Percentiles rank a stretch among this genome's conserved stretches.
Conservation (phyloP, 2,329 filamentous ascomycete genomes). For the Thielaviopsis populi region DNA sequence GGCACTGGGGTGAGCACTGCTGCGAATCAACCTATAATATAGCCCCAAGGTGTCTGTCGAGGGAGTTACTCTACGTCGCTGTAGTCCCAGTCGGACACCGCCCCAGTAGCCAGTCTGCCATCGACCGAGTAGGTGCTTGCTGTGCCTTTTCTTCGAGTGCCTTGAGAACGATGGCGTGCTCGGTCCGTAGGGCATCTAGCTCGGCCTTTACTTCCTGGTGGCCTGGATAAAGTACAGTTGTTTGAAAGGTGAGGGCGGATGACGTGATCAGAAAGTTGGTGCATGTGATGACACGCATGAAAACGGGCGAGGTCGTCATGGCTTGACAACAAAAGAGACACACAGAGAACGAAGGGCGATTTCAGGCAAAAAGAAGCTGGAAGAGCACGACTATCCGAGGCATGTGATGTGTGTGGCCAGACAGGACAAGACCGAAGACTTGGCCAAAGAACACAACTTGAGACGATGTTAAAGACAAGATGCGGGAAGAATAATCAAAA, state of each 20-base stretch:
- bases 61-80: not conserved
- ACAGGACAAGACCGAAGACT: too few relatives aligned
- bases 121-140: not conserved
- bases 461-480: too few relatives aligned
- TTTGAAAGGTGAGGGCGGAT: slow-evolving; percentile 51
- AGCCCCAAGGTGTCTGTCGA: not conserved
- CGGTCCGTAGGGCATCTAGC: slow-evolving; percentile 43
- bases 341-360: too few relatives aligned
- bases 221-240: slow-evolving; percentile 57
- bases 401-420: not conserved
- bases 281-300: slow-evolving; percentile 37
- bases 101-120: not conserved
- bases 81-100: not conserved
- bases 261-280: slow-evolving; percentile 52
- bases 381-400: not conserved
- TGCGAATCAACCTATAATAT: not conserved
- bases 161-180: slow-evolving; percentile 34
- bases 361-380: not conserved
- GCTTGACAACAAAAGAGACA: not conserved
- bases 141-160: slow-evolving; percentile 4
- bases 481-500: too few relatives aligned
- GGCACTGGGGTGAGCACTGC: not conserved
- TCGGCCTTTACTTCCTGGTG: slow-evolving; percentile 49
- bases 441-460: too few relatives aligned
- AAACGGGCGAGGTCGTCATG: slow-evolving; percentile 8